Evolutionary conservation across 495 filamentous ascomycete species (phyloP).

Genomic region (Rhizodiscina lignyota): DNA sequence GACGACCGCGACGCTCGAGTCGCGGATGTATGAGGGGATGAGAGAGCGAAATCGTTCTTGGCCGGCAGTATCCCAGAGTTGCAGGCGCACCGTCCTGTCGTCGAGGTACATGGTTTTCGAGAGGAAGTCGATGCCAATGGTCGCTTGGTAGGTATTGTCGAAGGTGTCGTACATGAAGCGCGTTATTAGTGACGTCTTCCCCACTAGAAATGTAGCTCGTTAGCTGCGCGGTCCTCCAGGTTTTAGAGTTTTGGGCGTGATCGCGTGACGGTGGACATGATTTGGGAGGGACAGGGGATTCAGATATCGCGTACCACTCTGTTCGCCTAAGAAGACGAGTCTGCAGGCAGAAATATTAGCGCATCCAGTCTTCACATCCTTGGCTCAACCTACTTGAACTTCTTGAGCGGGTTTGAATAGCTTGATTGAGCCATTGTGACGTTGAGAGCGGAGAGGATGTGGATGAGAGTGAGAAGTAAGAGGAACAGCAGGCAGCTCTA

Average conservation of each 20-base stretch:
- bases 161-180: slow-evolving; percentile 99
- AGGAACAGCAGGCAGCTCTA: neutral
- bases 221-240: no score
- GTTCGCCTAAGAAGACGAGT: slow-evolving; percentile 91
- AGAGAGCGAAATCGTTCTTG: slow-evolving; percentile 93
- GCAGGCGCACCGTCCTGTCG: slow-evolving; percentile 90
- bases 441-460: neutral
- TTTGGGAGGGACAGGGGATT: neutral
- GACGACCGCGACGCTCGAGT: slow-evolving; percentile 90
- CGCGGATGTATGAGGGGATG: slow-evolving; percentile 95
- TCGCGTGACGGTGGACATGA: no score
- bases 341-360: slow-evolving; percentile 32
- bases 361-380: slow-evolving; percentile 9
- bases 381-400: slow-evolving; percentile 71
- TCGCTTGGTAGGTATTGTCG: slow-evolving; percentile 99
- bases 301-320: slow-evolving; percentile 58
- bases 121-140: slow-evolving; percentile 97
- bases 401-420: slow-evolving; percentile 99
- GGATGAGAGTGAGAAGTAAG: neutral
- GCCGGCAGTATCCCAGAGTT: slow-evolving; percentile 96
- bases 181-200: slow-evolving; percentile 96
- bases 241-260: no score
- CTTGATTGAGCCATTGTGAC: slow-evolving; percentile 40
- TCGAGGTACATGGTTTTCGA: slow-evolving; percentile 99
- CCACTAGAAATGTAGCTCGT: slow-evolving; percentile 37